Evolutionary conservation across 2,329 filamentous ascomycete species (phyloP).

Genomic region (Blumeriella jaapii): DNA sequence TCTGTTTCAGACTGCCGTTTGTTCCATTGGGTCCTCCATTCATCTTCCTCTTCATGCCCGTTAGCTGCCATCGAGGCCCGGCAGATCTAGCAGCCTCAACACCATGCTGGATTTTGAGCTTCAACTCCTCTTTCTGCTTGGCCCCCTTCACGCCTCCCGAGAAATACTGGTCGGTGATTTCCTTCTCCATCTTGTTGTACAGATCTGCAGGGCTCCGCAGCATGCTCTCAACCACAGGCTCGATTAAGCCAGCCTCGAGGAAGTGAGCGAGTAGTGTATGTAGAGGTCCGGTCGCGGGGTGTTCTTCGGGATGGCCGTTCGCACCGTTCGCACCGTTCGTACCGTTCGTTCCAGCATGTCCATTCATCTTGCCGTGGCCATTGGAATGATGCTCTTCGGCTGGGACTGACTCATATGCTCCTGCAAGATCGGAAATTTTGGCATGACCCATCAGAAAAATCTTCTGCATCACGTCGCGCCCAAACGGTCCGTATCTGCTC

Average conservation of each 20-base stretch:
- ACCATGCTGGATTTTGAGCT: conserved; percentile 41
- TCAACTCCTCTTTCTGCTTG: conserved; percentile 55
- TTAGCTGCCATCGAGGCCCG: conserved; percentile 15
- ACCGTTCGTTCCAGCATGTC: conserved; percentile 10
- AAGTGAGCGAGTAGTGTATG: conserved; percentile 34
- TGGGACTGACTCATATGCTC: conserved; percentile 39
- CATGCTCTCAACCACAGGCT: conserved; percentile 45
- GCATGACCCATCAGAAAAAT: conserved; percentile 70
- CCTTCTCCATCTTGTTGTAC: conserved; percentile 48
- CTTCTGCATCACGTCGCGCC: conserved; percentile 62
- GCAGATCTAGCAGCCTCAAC: conserved; percentile 40
- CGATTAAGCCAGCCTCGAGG: conserved; percentile 55
- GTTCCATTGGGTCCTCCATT: conserved; percentile 21
- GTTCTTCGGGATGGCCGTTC: conserved; percentile 16
- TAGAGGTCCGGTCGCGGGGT: conserved; percentile 29
- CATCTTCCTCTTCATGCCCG: conserved; percentile 27
- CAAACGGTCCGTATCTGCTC: conserved; percentile 60
- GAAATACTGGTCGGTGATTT: conserved; percentile 44
- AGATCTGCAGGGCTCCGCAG: conserved; percentile 52
- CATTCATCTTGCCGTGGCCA: conserved; percentile 24
- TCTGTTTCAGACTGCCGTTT: conserved; percentile 33
- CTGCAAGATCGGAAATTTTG: conserved; percentile 56
- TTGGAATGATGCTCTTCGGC: conserved; percentile 18
- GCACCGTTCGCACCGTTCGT: conserved; percentile 13
- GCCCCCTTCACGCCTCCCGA: conserved; percentile 43